These are phyloP conservation scores for Nakazawaea pomicola DNA, from an alignment of 805 yeast species.

Conservation along the genomic window DNA sequence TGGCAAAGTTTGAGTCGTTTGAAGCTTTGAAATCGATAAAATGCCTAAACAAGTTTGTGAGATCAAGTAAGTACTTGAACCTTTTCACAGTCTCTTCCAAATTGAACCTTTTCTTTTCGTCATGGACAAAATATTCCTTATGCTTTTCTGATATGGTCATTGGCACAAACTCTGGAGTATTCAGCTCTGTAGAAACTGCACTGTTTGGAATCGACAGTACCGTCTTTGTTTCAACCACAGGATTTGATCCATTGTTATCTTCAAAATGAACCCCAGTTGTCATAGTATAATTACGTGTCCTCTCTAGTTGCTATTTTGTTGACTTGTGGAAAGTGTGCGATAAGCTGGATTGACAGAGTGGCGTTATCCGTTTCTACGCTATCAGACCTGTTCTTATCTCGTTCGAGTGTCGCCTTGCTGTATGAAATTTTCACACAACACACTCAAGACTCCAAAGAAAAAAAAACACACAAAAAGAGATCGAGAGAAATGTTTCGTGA, in stretches of 20 bases:
- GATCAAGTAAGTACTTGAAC: conserved; percentile 59
- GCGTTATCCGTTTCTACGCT: too few relatives aligned
- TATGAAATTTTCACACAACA: too few relatives aligned
- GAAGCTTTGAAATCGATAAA: conserved; percentile 62
- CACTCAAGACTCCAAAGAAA: too few relatives aligned
- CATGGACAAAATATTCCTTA: conserved; percentile 28
- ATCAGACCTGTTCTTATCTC: too few relatives aligned
- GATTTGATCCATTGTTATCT: conserved; percentile 3
- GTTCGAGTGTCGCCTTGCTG: too few relatives aligned
- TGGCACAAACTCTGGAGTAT: conserved; percentile 5
- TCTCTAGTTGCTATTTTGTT: too few relatives aligned
- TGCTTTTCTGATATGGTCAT: conserved; percentile 15
- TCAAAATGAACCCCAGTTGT: conserved; percentile 11
- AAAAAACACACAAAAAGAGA: too few relatives aligned
- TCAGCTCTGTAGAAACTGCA: not conserved
- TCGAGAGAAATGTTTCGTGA: too few relatives aligned
- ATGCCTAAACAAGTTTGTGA: conserved; percentile 63
- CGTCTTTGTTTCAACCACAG: not conserved
- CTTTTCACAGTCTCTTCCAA: conserved; percentile 58
- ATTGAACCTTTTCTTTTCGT: conserved; percentile 34
- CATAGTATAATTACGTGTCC: conserved; percentile 9
- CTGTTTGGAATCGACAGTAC: not conserved
- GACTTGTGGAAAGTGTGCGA: too few relatives aligned
- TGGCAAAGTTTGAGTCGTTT: conserved; percentile 51
- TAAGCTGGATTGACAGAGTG: too few relatives aligned